Conservation (phyloP, 805 yeast genomes). For the Priceomyces haplophilus region DNA sequence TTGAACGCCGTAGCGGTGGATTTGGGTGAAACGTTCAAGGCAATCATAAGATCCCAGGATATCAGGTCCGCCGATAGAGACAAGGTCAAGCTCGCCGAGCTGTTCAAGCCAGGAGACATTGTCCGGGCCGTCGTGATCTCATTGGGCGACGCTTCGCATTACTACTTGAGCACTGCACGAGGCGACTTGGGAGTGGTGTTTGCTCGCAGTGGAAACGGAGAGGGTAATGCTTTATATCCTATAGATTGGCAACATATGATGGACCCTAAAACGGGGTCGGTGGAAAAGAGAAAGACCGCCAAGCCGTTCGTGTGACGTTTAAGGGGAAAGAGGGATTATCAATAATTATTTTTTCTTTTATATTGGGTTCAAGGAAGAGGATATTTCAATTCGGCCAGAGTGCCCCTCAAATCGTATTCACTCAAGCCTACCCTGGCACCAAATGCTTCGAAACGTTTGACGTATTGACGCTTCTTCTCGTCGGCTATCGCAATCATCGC, state of each 20-base stretch:
- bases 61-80: constrained; percentile 90
- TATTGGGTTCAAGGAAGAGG: constrained; percentile 16
- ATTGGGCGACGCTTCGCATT: constrained; percentile 90
- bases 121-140: constrained; percentile 81
- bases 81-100: constrained; percentile 69
- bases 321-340: too few species aligned
- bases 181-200: constrained; percentile 93
- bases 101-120: constrained; percentile 90
- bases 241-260: constrained; percentile 96
- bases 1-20: constrained; percentile 50
- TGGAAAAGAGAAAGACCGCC: constrained; percentile 87
- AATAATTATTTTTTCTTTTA: too few species aligned
- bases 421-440: constrained; percentile 73
- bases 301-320: constrained; percentile 61
- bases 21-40: constrained; percentile 85
- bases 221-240: constrained; percentile 79
- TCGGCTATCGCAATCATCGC: constrained; percentile 59
- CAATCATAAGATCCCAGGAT: constrained; percentile 82
- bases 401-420: constrained; percentile 71
- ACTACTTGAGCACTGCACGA: constrained; percentile 83
- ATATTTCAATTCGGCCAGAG: constrained; percentile 24
- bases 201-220: constrained; percentile 67
- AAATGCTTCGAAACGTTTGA: constrained; percentile 64
- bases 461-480: constrained; percentile 57
- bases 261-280: constrained; percentile 66